Base-by-base conservation (phyloP, 805 yeast species). In the Metschnikowia corniflorae region DNA sequence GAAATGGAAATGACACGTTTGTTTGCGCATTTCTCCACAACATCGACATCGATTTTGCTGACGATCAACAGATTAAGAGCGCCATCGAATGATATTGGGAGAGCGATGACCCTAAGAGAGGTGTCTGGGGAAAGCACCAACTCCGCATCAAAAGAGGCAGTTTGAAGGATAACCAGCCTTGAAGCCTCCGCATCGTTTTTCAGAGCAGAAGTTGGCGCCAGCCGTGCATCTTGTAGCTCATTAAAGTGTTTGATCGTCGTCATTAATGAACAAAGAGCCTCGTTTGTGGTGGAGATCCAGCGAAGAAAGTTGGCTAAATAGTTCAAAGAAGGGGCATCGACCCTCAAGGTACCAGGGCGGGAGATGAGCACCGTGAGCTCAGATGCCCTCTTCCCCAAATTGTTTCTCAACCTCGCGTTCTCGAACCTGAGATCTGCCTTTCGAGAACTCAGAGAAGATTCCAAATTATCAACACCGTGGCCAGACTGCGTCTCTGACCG, bases 401-500 rank as follows among this genome's bases (percentile, higher is more conserved):
- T 1, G 4, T 27, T 19, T 7, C 17, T 14, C 3, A 28, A 2
- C 8, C 46, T 52, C 7, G 52, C 65, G 16, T 68, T 39, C 49
- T 80, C 84, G 51, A 79, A 75, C 22, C 80, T 51, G 2, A 80
- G 31, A 45, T 80, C 86, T 6, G 73, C 71, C 26, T 67, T 68
- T 1, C 31, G 27, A 9, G 40, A 21, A n/a, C n/a, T 10, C 12
- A 5, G 3, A 21, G 24, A 21, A 21, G 7, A 20, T 7, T 5
- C 24, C 5, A 5, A n/a, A n/a, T n/a, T n/a, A n/a, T n/a, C n/a
- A n/a, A n/a, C n/a, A n/a, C n/a, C n/a, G n/a, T n/a, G n/a, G n/a
- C n/a, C n/a, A n/a, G n/a, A n/a, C n/a, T n/a, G n/a, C n/a, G n/a
- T n/a, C n/a, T n/a, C n/a, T n/a, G n/a, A n/a, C n/a, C n/a, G n/a